phyloP scores from a whole-genome alignment of 371 early-diverging fungal genomes.

The Neoconidiobolus thromboides region DNA sequence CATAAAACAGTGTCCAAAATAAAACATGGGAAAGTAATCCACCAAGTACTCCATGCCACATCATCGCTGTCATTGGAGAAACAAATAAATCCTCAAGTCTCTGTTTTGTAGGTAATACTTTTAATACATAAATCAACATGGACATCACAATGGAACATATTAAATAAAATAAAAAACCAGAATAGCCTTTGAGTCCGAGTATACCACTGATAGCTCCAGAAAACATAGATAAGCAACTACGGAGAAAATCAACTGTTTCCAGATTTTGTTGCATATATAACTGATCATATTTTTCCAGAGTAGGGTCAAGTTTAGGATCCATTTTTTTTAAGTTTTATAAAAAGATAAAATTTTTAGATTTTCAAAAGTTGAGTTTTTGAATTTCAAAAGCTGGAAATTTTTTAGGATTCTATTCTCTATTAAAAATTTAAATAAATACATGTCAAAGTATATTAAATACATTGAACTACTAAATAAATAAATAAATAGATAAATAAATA shows the following conservation, averaged over 20 bases:
- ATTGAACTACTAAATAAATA: too few relatives aligned
- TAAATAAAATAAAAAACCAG: conserved; percentile 56
- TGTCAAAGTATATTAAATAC: too few relatives aligned
- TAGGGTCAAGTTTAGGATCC: too few relatives aligned
- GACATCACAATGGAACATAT: conserved; percentile 29
- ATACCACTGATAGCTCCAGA: conserved; percentile 65
- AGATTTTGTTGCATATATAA: conserved; percentile 23
- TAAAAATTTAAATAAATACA: too few relatives aligned
- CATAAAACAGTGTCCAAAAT: conserved; percentile 70
- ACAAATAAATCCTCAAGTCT: neutral
- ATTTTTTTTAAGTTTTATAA: too few relatives aligned
- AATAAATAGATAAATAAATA: too few relatives aligned
- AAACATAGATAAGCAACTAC: conserved; percentile 52
- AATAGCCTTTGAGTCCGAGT: conserved; percentile 41
- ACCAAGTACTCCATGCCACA: conserved; percentile 49
- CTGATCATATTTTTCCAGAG: too few relatives aligned
- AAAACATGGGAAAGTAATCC: conserved; percentile 54
- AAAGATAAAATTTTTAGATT: too few relatives aligned
- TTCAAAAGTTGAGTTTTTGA: too few relatives aligned
- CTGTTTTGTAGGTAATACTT: neutral
- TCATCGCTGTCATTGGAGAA: conserved; percentile 14
- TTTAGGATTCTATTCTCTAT: too few relatives aligned
- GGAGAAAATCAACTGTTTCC: conserved; percentile 42
- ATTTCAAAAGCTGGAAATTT: too few relatives aligned
- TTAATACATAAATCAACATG: neutral